Percentiles rank a stretch among this genome's conserved stretches.
Conservation (phyloP, 208 protist species). For the Sergeia podlipaevii region DNA sequence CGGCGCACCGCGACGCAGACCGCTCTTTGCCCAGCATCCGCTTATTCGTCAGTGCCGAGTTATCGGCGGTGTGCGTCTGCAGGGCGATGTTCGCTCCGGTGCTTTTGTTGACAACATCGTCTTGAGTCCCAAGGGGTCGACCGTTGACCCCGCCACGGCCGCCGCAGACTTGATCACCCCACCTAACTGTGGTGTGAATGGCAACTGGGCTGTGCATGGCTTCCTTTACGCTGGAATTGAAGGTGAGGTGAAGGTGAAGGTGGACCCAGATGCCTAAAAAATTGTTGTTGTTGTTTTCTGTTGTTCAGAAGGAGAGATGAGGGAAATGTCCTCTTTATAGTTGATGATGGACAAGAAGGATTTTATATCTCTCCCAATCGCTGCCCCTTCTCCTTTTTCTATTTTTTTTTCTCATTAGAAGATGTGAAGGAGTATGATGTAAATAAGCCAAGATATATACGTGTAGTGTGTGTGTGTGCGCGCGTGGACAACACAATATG, state of each 20-base stretch:
- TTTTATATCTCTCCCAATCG: too few relatives aligned
- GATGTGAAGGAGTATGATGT: too few relatives aligned
- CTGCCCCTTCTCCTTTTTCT: too few relatives aligned
- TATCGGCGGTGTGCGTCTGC: conserved; percentile 58
- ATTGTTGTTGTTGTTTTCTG: not conserved
- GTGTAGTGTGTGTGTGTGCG: too few relatives aligned
- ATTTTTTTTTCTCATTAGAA: too few relatives aligned
- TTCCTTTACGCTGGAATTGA: conserved; percentile 35
- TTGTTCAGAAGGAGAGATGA: too few relatives aligned
- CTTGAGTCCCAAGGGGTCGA: conserved; percentile 23
- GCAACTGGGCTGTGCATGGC: conserved; percentile 10
- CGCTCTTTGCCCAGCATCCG: conserved; percentile 55
- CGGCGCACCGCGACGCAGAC: conserved; percentile 1
- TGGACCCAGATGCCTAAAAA: conserved; percentile 1
- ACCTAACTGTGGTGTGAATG: conserved; percentile 13
- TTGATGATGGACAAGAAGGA: too few relatives aligned
- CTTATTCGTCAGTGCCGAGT: conserved; percentile 44
- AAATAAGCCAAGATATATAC: too few relatives aligned
- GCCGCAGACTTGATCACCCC: conserved; percentile 12
- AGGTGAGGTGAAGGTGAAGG: conserved; percentile 8
- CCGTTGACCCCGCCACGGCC: not conserved
- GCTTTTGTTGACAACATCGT: conserved; percentile 75
- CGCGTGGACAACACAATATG: too few relatives aligned
- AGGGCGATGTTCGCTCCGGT: conserved; percentile 55
- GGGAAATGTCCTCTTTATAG: too few relatives aligned